Evolutionary conservation across 192 early-diverging fungal species (phyloP).

Genomic region (Lobosporangium transversale): DNA sequence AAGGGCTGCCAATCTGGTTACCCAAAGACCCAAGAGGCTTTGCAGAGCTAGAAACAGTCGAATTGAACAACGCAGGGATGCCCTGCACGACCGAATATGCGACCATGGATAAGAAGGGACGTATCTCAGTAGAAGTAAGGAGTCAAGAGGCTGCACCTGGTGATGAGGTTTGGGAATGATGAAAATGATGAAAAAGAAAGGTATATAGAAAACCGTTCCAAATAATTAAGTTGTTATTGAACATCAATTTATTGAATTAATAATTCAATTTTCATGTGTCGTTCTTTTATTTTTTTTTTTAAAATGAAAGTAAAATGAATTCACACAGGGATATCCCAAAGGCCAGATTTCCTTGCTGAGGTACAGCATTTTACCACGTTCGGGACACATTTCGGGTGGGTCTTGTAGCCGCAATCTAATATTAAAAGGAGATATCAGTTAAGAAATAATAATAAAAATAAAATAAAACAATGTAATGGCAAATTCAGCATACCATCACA

Average conservation of each 20-base stretch:
- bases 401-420: slow-evolving; percentile 46
- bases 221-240: not conserved
- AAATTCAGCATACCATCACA: slow-evolving; percentile 33
- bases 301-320: not conserved
- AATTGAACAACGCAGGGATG: slow-evolving; percentile 16
- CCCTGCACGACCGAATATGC: slow-evolving; percentile 19
- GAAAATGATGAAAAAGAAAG: too few relatives aligned
- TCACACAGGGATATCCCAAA: slow-evolving; percentile 38
- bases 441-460: not conserved
- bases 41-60: slow-evolving; percentile 22
- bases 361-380: slow-evolving; percentile 42
- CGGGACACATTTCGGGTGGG: slow-evolving; percentile 34
- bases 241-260: not conserved
- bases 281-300: not conserved
- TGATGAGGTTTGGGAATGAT: slow-evolving; percentile 21
- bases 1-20: slow-evolving; percentile 22
- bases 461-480: not conserved
- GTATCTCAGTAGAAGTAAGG: slow-evolving; percentile 6
- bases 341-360: slow-evolving; percentile 36
- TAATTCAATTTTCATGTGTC: too few relatives aligned
- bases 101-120: slow-evolving; percentile 21
- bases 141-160: slow-evolving; percentile 17
- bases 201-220: too few relatives aligned
- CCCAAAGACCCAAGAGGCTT: slow-evolving; percentile 33
- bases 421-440: not conserved